Percentiles rank a stretch among this genome's conserved stretches.
Conservation (phyloP, 352 stramenopile species). For the Globisporangium nodosum region DNA sequence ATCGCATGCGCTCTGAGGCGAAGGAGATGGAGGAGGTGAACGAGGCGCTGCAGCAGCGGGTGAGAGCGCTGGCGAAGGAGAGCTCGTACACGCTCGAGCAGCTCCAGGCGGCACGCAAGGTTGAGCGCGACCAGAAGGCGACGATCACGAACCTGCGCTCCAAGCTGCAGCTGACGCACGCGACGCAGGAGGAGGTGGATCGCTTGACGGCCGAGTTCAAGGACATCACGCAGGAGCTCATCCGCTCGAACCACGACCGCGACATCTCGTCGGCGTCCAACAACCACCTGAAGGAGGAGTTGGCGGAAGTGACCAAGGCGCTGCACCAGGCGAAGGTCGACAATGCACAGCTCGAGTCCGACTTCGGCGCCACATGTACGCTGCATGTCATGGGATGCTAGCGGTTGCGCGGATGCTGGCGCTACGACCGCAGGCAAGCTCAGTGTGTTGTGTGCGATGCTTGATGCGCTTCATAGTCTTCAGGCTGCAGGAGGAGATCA, state of each 20-base stretch:
- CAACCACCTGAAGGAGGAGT: conserved; percentile 70
- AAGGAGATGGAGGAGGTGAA: conserved; percentile 72
- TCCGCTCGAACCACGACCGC: conserved; percentile 64
- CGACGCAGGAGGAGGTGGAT: conserved; percentile 64
- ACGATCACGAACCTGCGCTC: conserved; percentile 52
- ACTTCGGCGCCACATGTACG: conserved; percentile 62
- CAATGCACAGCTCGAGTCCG: conserved; percentile 65
- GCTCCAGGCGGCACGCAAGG: conserved; percentile 57
- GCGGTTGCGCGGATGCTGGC: background rate
- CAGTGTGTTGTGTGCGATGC: background rate
- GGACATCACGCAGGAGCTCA: conserved; percentile 59
- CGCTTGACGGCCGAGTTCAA: conserved; percentile 50
- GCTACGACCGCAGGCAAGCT: background rate
- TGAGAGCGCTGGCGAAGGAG: conserved; percentile 74
- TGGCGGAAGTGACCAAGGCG: conserved; percentile 56
- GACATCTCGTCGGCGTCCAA: conserved; percentile 75
- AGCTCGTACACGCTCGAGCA: conserved; percentile 77
- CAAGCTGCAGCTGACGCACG: conserved; percentile 65
- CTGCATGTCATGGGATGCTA: background rate
- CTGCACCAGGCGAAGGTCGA: conserved; percentile 62
- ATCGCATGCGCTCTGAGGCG: conserved; percentile 56
- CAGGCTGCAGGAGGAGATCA: conserved; percentile 63
- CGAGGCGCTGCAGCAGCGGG: conserved; percentile 64
- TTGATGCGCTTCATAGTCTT: conserved; percentile 22
- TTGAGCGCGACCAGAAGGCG: conserved; percentile 70